Evolutionary conservation across 345 rosid genomes (phyloP).

Genomic region (Dipteronia dyeriana): DNA sequence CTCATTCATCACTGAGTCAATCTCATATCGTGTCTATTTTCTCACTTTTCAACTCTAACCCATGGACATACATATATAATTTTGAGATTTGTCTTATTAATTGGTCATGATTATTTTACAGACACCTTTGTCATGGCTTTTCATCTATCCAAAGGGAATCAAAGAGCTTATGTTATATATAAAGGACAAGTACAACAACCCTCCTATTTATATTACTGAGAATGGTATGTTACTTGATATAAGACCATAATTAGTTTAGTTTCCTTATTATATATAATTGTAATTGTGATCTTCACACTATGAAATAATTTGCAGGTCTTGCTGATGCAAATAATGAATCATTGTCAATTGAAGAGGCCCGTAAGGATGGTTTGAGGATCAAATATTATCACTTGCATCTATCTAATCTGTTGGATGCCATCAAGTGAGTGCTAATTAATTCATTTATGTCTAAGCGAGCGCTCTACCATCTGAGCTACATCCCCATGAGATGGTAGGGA

Average conservation of each 20-base stretch:
- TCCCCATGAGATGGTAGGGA: slow-evolving; percentile 4
- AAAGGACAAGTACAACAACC: slow-evolving; percentile 34
- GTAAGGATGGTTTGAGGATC: slow-evolving; percentile 36
- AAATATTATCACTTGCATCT: slow-evolving; percentile 40
- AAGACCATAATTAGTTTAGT: not conserved
- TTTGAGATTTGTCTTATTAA: too few relatives aligned
- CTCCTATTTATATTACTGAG: slow-evolving; percentile 38
- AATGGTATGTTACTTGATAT: slow-evolving; percentile 30
- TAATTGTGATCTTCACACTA: too few relatives aligned
- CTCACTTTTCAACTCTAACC: too few relatives aligned
- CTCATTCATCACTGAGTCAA: too few relatives aligned
- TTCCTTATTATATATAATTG: not conserved
- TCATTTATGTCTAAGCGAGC: slow-evolving; percentile 41
- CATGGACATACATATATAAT: too few relatives aligned
- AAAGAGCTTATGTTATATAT: slow-evolving; percentile 22
- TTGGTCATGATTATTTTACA: slow-evolving; percentile 4
- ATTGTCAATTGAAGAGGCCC: slow-evolving; percentile 10
- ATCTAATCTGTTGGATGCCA: slow-evolving; percentile 32
- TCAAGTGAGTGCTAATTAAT: slow-evolving; percentile 34
- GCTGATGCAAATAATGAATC: slow-evolving; percentile 28
- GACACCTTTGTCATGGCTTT: slow-evolving; percentile 26
- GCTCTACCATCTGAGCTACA: slow-evolving; percentile 56
- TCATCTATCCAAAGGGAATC: slow-evolving; percentile 30
- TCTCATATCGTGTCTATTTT: too few relatives aligned
- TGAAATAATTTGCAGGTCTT: slow-evolving; percentile 15